A percentile compares a stretch with the other conserved stretches of the same genome.
These are phyloP conservation scores for Backusella tarrabulga DNA, from an alignment of 192 early-diverging fungal genomes.

Conservation along the genomic window DNA sequence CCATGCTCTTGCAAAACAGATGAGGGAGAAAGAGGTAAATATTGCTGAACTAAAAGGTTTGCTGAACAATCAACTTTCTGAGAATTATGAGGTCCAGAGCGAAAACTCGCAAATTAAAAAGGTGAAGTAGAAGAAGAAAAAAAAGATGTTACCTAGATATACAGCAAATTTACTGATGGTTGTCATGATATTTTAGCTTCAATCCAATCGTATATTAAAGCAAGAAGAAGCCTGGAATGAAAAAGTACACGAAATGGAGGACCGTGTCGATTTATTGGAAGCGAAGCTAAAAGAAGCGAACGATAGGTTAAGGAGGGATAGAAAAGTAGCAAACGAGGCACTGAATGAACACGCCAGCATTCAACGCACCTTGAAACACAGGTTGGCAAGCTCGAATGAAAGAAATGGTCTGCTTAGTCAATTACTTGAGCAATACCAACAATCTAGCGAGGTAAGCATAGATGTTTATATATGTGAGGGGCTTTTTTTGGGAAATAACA, in stretches of 20 bases:
- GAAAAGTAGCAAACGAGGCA: conserved; percentile 11
- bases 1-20: not conserved
- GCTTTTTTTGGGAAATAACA: not conserved
- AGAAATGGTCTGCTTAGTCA: conserved; percentile 12
- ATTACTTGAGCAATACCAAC: conserved; percentile 16
- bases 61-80: not conserved
- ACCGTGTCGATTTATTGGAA: not conserved
- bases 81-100: not conserved
- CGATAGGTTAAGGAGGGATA: conserved; percentile 2
- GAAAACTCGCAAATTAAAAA: not conserved
- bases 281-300: conserved; percentile 11
- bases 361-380: conserved; percentile 16
- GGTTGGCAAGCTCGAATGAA: conserved; percentile 11
- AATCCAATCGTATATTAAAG: conserved; percentile 14
- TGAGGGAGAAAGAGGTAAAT: not conserved
- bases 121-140: not conserved
- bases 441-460: conserved; percentile 1
- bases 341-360: conserved; percentile 5
- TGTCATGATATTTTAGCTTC: not conserved
- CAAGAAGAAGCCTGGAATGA: conserved; percentile 8
- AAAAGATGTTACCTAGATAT: not conserved
- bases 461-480: not conserved
- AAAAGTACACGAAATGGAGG: not conserved
- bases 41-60: not conserved
- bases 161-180: not conserved